Evolutionary conservation across 768 basidiomycete genomes (phyloP).

Genomic region (Plicaturopsis crispa): DNA sequence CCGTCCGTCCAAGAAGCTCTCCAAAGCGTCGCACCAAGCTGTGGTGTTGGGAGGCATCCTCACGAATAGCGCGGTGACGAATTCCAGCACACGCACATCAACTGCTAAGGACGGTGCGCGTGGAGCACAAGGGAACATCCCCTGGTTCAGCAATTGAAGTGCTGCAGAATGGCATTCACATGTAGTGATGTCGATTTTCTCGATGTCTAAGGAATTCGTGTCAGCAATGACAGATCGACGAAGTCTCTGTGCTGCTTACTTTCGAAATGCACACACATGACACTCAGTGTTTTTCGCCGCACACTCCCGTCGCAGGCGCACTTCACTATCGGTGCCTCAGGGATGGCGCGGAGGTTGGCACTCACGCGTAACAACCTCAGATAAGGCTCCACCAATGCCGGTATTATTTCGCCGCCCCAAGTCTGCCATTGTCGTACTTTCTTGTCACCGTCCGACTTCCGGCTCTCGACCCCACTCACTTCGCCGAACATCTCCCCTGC

Average conservation of each 20-base stretch:
- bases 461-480: no score
- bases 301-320: not conserved
- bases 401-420: not conserved
- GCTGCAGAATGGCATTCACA: conserved; percentile 12
- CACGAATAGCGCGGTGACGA: conserved; percentile 11
- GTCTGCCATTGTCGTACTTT: not conserved
- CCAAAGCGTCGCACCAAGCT: conserved; percentile 8
- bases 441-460: no score
- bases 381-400: not conserved
- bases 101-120: conserved; percentile 23
- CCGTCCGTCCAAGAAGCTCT: conserved; percentile 8
- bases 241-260: not conserved
- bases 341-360: not conserved
- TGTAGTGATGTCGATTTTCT: conserved; percentile 3
- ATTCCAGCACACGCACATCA: conserved; percentile 21
- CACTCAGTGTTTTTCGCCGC: not conserved
- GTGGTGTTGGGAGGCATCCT: conserved; percentile 9
- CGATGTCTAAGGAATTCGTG: conserved; percentile 3
- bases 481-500: no score
- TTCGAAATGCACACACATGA: not conserved
- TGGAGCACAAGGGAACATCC: conserved; percentile 22
- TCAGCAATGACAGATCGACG: not conserved
- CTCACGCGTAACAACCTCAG: not conserved
- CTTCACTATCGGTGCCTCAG: not conserved
- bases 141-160: conserved; percentile 15